A percentile compares a stretch with the other conserved stretches of the same genome.
Evolutionary conservation across 73 alveolate genomes (phyloP).

Genomic region (Urostyla sp.): DNA sequence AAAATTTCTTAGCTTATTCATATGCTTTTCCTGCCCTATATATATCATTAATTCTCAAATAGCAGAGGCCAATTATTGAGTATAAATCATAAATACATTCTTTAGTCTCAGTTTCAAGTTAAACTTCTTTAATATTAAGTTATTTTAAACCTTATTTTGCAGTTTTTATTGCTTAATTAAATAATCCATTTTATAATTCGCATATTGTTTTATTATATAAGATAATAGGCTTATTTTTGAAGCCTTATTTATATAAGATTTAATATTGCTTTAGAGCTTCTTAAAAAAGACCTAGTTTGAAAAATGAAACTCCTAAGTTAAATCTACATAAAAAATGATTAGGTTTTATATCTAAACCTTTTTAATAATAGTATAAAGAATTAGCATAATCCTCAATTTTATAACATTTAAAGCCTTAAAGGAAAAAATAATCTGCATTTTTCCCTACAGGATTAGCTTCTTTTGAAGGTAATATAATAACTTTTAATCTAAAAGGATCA

Average conservation of each 20-base stretch:
- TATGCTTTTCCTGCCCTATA: conserved; percentile 13
- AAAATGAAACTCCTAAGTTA: conserved; percentile 51
- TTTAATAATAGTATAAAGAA: conserved; percentile 33
- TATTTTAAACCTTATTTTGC: background rate
- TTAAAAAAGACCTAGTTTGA: conserved; percentile 46
- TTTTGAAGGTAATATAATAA: conserved; percentile 8
- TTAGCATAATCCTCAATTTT: conserved; percentile 39
- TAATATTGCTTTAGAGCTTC: conserved; percentile 50
- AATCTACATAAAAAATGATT: conserved; percentile 46
- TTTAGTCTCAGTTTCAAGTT: background rate
- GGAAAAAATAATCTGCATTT: conserved; percentile 66
- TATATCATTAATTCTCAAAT: conserved; percentile 3
- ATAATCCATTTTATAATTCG: conserved; percentile 15
- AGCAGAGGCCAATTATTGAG: conserved; percentile 26
- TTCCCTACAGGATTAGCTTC: conserved; percentile 59
- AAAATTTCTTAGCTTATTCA: background rate
- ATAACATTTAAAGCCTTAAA: conserved; percentile 51
- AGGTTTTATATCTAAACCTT: conserved; percentile 48
- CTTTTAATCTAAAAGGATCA: conserved; percentile 56
- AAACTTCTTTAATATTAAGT: background rate
- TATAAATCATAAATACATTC: conserved; percentile 20
- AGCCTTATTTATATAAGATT: background rate
- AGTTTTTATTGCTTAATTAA: background rate
- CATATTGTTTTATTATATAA: conserved; percentile 38
- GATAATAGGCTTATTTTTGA: conserved; percentile 19